A percentile compares a stretch with the other conserved stretches of the same genome.
These are phyloP conservation scores for Penicillium sp. DNA, from an alignment of 2,329 filamentous ascomycete genomes.

Conservation along the genomic window DNA sequence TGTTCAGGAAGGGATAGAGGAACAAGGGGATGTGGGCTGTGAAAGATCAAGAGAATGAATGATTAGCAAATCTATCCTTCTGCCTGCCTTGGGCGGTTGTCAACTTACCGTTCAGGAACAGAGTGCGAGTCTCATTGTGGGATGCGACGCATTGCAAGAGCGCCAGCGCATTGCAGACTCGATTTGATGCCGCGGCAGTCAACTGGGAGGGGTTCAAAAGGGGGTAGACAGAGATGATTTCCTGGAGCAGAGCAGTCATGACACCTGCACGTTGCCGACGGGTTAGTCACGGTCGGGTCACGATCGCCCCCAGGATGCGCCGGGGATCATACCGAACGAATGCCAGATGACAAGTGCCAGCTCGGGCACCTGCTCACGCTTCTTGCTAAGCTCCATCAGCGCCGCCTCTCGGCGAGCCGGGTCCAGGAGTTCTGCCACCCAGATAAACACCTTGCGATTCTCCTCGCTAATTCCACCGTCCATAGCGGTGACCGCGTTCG, in stretches of 20 bases:
- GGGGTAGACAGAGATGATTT: constrained; percentile 98
- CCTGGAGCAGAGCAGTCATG: constrained; percentile 95
- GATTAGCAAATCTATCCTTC: constrained; percentile 11
- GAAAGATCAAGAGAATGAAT: background rate
- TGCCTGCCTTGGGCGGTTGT: background rate
- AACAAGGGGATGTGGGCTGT: constrained; percentile 95
- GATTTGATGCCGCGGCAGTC: constrained; percentile 94
- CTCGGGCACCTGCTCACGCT: constrained; percentile 96
- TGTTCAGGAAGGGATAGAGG: constrained; percentile 97
- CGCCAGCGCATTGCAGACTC: constrained; percentile 95
- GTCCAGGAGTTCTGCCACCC: constrained; percentile 88
- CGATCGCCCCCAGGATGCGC: constrained; percentile 17
- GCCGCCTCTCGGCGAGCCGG: constrained; percentile 86
- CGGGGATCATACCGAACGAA: constrained; percentile 75
- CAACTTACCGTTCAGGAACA: constrained; percentile 82
- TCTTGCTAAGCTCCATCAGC: constrained; percentile 94
- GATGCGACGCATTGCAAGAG: constrained; percentile 96
- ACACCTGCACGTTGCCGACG: constrained; percentile 64
- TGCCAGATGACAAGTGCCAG: constrained; percentile 96
- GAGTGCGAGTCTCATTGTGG: constrained; percentile 90
- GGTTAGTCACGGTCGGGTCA: constrained; percentile 22
- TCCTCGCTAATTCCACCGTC: constrained; percentile 79
- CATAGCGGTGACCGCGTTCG: constrained; percentile 46
- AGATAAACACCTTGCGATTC: constrained; percentile 87
- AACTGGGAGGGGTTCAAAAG: constrained; percentile 95